Conservation (phyloP, 805 yeast species). For the Scheffersomyces coipomensis region DNA sequence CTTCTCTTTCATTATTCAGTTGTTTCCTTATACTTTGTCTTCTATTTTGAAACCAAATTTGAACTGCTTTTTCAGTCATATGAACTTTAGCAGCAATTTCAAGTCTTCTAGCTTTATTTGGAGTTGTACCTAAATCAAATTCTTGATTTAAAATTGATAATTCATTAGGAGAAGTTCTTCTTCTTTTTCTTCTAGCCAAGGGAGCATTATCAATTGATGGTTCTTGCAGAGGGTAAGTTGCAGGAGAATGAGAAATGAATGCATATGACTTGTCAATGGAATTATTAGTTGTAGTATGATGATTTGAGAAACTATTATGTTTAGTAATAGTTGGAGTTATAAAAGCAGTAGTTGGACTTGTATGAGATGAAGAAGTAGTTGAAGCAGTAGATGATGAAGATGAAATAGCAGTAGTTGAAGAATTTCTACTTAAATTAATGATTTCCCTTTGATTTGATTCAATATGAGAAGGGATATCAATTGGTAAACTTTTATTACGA, state of each 20-base stretch:
- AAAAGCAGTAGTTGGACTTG: neutral
- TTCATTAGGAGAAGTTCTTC: slow-evolving; percentile 92
- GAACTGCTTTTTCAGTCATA: slow-evolving; percentile 98
- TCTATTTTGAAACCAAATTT: slow-evolving; percentile 97
- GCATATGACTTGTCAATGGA: slow-evolving; percentile 53
- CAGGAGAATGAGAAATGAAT: slow-evolving; percentile 89
- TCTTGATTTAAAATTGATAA: slow-evolving; percentile 77
- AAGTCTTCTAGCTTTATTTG: slow-evolving; percentile 71
- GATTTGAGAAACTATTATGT: neutral
- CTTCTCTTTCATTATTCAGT: slow-evolving; percentile 32
- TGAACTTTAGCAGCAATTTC: slow-evolving; percentile 78
- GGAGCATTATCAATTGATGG: slow-evolving; percentile 89
- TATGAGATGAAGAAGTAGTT: neutral
- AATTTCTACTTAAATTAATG: neutral
- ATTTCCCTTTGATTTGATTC: neutral
- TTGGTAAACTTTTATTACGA: neutral
- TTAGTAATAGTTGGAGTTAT: slow-evolving; percentile 7
- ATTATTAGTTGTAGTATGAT: neutral
- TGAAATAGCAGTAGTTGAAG: neutral
- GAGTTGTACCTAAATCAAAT: slow-evolving; percentile 75
- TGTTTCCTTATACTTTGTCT: slow-evolving; percentile 76
- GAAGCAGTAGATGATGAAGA: slow-evolving; percentile 1
- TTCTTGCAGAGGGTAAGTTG: slow-evolving; percentile 79
- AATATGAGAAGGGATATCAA: neutral
- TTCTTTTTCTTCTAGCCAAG: slow-evolving; percentile 87